These are phyloP conservation scores for Acacia acuminata DNA, from an alignment of 306 rosid genomes.

Conservation along the genomic window DNA sequence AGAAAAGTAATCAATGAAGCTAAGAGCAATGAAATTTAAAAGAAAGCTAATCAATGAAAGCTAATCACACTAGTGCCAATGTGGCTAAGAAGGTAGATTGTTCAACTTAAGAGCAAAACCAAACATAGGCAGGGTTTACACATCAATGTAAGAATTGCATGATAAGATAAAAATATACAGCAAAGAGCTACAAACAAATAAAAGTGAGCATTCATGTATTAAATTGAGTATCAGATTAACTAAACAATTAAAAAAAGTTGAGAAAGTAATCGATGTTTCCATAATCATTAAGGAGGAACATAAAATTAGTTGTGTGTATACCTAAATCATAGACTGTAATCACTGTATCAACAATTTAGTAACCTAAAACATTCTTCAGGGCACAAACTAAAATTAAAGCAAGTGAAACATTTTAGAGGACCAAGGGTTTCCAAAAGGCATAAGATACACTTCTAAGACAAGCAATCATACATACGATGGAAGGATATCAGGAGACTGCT, in stretches of 20 bases:
- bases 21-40: too few relatives aligned
- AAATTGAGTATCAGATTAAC: background rate
- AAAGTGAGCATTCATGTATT: background rate
- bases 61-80: too few relatives aligned
- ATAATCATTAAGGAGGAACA: background rate
- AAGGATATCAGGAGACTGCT: background rate
- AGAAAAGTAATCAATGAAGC: too few relatives aligned
- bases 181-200: background rate
- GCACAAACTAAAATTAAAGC: background rate
- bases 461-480: background rate
- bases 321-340: background rate
- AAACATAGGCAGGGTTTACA: too few relatives aligned
- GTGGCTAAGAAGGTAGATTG: too few relatives aligned
- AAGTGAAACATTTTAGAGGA: background rate
- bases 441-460: background rate
- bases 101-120: too few relatives aligned
- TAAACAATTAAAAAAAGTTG: background rate
- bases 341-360: background rate
- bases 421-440: background rate
- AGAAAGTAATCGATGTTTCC: background rate
- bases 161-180: conserved; percentile 11
- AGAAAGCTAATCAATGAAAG: too few relatives aligned
- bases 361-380: background rate
- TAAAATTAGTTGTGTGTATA: too few relatives aligned
- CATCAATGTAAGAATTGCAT: conserved; percentile 18